These are phyloP conservation scores for Elsinoe australis DNA, from an alignment of 2,329 filamentous ascomycete species.

Conservation along the genomic window DNA sequence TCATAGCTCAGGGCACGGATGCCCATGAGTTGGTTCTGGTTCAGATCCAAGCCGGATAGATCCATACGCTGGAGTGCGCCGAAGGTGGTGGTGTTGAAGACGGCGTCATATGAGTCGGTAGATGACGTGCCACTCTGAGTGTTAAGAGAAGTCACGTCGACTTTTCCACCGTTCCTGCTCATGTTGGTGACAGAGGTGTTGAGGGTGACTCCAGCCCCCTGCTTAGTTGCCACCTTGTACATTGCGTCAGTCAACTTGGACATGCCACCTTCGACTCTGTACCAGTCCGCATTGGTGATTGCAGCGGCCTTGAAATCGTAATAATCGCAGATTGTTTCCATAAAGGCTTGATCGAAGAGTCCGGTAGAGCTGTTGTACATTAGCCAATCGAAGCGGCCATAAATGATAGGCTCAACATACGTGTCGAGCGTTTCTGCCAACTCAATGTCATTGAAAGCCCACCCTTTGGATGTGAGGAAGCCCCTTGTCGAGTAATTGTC, in stretches of 20 bases:
- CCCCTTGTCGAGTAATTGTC: slow-evolving; percentile 6
- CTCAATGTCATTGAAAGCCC: not conserved
- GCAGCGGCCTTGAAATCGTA: slow-evolving; percentile 1
- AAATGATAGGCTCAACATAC: not conserved
- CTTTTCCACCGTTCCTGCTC: not conserved
- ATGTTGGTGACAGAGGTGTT: not conserved
- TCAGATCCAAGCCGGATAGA: not conserved
- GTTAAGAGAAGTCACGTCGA: not conserved
- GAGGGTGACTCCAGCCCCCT: not conserved
- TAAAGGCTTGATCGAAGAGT: slow-evolving; percentile 9
- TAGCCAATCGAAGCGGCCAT: too few relatives aligned
- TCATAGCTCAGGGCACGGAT: slow-evolving; percentile 14
- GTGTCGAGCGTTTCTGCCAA: not conserved
- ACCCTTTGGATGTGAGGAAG: not conserved
- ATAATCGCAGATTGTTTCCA: slow-evolving; percentile 12
- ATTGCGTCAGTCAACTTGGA: not conserved
- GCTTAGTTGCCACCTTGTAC: not conserved
- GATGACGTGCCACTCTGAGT: not conserved
- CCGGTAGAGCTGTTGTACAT: not conserved
- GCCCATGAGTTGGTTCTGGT: not conserved
- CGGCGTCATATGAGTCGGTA: not conserved
- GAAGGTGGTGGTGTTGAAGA: slow-evolving; percentile 11
- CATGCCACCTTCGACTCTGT: slow-evolving; percentile 8
- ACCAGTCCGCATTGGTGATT: not conserved
- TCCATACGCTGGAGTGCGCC: slow-evolving; percentile 13